These are phyloP conservation scores for Amphibolis antarctica DNA, from an alignment of 106 monocot genomes.

Conservation along the genomic window DNA sequence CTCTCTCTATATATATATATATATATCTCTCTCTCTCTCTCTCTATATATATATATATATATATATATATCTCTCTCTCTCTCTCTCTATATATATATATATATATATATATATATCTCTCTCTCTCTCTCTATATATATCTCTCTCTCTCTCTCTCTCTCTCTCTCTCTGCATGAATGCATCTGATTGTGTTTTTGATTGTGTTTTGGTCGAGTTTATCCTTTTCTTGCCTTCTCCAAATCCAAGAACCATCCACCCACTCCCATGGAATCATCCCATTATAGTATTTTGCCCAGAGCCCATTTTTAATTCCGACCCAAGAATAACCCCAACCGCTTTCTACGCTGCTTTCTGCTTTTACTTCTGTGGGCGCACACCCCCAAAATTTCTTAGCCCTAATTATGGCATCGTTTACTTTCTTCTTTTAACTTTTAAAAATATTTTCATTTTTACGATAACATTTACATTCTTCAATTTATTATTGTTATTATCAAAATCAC, in stretches of 20 bases:
- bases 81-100: too few relatives aligned
- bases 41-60: too few relatives aligned
- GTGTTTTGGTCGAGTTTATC: conserved; percentile 2
- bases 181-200: neutral
- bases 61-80: too few relatives aligned
- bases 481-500: too few relatives aligned
- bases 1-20: too few relatives aligned
- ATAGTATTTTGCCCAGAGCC: neutral
- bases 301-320: neutral
- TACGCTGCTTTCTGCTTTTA: conserved; percentile 6
- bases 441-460: too few relatives aligned
- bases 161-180: neutral
- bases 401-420: neutral
- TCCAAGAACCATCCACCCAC: conserved; percentile 6
- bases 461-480: neutral
- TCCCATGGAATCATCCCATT: conserved; percentile 12
- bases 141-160: neutral
- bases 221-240: conserved; percentile 7
- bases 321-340: conserved; percentile 21
- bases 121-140: neutral
- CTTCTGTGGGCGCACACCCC: neutral
- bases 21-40: too few relatives aligned
- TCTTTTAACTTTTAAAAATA: too few relatives aligned
- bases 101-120: too few relatives aligned
- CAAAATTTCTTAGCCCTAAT: neutral